Base-by-base conservation (phyloP, 2,329 filamentous ascomycete species). In the Scedosporium boydii region DNA sequence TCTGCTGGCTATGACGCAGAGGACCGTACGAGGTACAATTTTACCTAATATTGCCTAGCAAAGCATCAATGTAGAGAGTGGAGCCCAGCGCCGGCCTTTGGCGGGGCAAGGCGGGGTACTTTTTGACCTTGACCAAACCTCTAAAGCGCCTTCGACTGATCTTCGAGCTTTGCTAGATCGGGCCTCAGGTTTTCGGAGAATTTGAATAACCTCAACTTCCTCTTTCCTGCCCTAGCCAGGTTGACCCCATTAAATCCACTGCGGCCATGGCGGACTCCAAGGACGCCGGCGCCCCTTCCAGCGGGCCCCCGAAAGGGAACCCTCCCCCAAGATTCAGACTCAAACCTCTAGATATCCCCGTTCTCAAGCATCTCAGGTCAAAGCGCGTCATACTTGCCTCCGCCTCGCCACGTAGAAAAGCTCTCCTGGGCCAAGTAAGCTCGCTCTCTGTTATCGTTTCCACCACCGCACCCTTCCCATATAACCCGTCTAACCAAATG, bases 361-460 rank as follows among this genome's bases (percentile, higher is more conserved):
- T 92, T 62, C 79, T 99, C 64, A 84, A 84, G 69, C 80, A 87
- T 69, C 84, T 99, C 66, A 87, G 89, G 70, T 83, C 83, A 62
- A 91, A 90, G 74, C 83, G 93, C 66, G 86, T 96, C 5, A 90
- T 99, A 67, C 87, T 99, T 29, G 95, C 95, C 60, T 97, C 93
- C 2, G 86, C 89, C 21, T 97, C 93, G 1, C 95, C 95, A 0
- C 83, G 95, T 55, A 84, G 95, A 61, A 89, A 87, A 74, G 87
- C 90, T 66, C 85, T 99, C 9, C 84, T 99, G 51, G 84, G 85
- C 59, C 87, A 88, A 75, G 86, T 89, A 74, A 55, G 65, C 27
- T 16, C 29, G 14, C 6, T 4, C 55, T 4, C 26, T 23, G 2
- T 18, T 10, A 16, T 23, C 16, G 60, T 41, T 9, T 29, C 18